Evolutionary conservation across 2,329 filamentous ascomycete species (phyloP), one percentile per base, ranked within the genome.

Genomic region (Pseudogymnoascus sp.): DNA sequence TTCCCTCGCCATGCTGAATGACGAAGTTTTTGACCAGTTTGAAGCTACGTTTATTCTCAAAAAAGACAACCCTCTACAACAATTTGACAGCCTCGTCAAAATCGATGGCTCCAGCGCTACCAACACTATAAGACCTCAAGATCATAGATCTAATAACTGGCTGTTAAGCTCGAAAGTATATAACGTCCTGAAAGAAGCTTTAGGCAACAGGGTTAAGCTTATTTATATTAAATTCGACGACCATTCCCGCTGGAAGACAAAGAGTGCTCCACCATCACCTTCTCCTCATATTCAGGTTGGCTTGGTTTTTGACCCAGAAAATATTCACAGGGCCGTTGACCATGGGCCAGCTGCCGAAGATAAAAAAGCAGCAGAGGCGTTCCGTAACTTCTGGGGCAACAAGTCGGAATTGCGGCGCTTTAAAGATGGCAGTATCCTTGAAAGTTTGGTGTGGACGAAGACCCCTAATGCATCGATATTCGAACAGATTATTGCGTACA

Each of bases 361-460:
- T 65, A 92, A 93, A 75, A 87, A 89, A 67, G 90, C 91, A 66
- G 89, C 92, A 24, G 86, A 87, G 8, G 82, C 82, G 33, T 99
- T 97, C 74, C 89, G 91, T 37, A 85, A 88, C 35, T 98, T 99
- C 73, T 99, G 96, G 95, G 95, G 93, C 6, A 89, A 93, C 8
- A 96, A 95, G 73, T 85, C 95, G 1, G 95, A 99, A 74, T 81
- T 99, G 53, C 86, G 95, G 67, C 89, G 95, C 19, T 99, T 99
- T 80, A 96, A 93, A 70, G 92, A 98, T 71, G 95, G 95, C 22
- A 93, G 89, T 69, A 97, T 99, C 68, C 82, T 92, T 7, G 96
- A 99, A 75, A 96, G 90, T 71, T 79, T 98, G 31, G 88, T 96
- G 19, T 99, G 95, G 95, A 83, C 87, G 67, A 81, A 84, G 62